These are phyloP conservation scores for Saturnispora serradocipensis DNA, from an alignment of 805 yeast genomes.

Conservation along the genomic window DNA sequence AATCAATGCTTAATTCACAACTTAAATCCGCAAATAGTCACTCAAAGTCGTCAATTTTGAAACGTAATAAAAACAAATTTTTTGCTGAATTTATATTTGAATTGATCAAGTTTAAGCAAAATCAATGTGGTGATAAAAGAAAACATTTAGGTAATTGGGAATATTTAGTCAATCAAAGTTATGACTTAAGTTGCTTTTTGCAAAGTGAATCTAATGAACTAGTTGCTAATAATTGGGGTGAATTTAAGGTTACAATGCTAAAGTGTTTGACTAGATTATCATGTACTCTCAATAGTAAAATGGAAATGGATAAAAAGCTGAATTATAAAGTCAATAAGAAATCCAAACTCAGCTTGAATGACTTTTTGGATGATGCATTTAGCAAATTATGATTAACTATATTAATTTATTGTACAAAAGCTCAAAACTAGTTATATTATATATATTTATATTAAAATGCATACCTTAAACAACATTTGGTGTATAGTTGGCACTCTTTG, in stretches of 20 bases:
- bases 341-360: not conserved
- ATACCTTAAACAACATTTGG: not conserved
- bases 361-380: conserved; percentile 11
- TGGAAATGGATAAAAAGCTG: conserved; percentile 4
- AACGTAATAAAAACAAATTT: conserved; percentile 20
- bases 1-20: conserved; percentile 18
- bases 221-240: conserved; percentile 11
- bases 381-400: not conserved
- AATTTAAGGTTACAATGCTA: conserved; percentile 11
- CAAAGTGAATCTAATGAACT: conserved; percentile 7
- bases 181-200: conserved; percentile 12
- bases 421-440: not conserved
- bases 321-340: not conserved
- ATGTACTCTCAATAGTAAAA: conserved; percentile 9
- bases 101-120: conserved; percentile 15
- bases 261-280: conserved; percentile 10
- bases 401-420: not conserved
- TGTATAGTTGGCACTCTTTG: not conserved
- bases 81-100: conserved; percentile 24
- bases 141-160: conserved; percentile 20
- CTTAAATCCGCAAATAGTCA: conserved; percentile 18
- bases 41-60: conserved; percentile 19
- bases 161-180: conserved; percentile 11
- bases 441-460: not conserved
- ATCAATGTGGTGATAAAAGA: conserved; percentile 16